Evolutionary conservation across 148 eudicot genomes (phyloP).

Genomic region (Persicaria tinctoria): DNA sequence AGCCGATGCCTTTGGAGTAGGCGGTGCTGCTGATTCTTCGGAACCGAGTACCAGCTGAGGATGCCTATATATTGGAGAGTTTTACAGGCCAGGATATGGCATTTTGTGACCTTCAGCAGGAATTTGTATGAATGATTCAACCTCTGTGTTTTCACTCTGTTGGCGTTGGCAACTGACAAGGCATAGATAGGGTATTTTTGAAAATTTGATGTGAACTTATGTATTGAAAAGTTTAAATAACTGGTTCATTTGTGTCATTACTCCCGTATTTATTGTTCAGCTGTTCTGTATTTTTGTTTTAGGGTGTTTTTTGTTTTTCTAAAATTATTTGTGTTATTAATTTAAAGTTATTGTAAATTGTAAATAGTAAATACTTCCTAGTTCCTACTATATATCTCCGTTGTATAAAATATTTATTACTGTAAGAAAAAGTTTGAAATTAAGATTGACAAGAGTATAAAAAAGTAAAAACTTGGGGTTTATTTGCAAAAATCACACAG

Average conservation of each 20-base stretch:
- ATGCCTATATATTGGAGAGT: neutral
- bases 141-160: neutral
- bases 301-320: neutral
- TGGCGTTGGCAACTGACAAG: neutral
- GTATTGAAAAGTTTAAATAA: neutral
- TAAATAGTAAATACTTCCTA: too few relatives aligned
- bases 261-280: neutral
- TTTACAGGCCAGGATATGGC: neutral
- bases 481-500: too few relatives aligned
- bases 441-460: too few relatives aligned
- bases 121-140: neutral
- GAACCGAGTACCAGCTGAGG: constrained; percentile 7
- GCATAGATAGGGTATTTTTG: constrained; percentile 1
- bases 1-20: constrained; percentile 14
- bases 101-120: neutral
- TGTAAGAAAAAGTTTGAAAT: too few relatives aligned
- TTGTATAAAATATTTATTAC: too few relatives aligned
- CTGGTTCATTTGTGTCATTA: neutral
- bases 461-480: too few relatives aligned
- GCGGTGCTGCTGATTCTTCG: neutral
- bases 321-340: neutral
- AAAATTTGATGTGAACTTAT: neutral
- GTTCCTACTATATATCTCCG: too few relatives aligned
- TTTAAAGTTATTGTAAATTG: neutral
- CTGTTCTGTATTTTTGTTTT: neutral